These are phyloP conservation scores for Candida ficus DNA, from an alignment of 805 yeast species.

Conservation along the genomic window DNA sequence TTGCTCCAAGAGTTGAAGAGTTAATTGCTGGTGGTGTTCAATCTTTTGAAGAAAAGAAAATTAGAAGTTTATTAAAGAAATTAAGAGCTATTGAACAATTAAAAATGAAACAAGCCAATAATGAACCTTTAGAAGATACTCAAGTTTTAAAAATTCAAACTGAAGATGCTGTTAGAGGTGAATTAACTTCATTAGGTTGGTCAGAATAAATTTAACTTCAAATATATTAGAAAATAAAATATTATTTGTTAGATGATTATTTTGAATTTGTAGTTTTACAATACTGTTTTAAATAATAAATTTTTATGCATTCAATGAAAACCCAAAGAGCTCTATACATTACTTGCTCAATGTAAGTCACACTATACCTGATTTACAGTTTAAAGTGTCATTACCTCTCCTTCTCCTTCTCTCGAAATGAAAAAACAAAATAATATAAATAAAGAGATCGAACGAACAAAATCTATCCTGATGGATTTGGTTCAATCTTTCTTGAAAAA, in stretches of 20 bases:
- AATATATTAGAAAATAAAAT: no score
- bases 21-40: slow-evolving; percentile 56
- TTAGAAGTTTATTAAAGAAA: slow-evolving; percentile 85
- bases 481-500: neutral
- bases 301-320: no score
- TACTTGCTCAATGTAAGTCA: no score
- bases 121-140: slow-evolving; percentile 87
- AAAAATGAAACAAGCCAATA: slow-evolving; percentile 76
- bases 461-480: neutral
- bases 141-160: slow-evolving; percentile 86
- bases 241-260: no score
- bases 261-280: no score
- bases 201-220: slow-evolving; percentile 27
- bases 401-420: neutral
- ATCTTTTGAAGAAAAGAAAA: slow-evolving; percentile 86
- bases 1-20: slow-evolving; percentile 25
- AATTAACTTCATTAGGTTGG: slow-evolving; percentile 77
- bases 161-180: slow-evolving; percentile 74
- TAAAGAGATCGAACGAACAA: neutral
- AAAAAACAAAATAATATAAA: neutral
- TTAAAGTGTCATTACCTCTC: no score
- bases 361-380: no score
- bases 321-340: no score
- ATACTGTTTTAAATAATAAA: no score
- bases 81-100: slow-evolving; percentile 91